Conservation (phyloP, 2,329 filamentous ascomycete species). For the Dothiorella sarmentorum region DNA sequence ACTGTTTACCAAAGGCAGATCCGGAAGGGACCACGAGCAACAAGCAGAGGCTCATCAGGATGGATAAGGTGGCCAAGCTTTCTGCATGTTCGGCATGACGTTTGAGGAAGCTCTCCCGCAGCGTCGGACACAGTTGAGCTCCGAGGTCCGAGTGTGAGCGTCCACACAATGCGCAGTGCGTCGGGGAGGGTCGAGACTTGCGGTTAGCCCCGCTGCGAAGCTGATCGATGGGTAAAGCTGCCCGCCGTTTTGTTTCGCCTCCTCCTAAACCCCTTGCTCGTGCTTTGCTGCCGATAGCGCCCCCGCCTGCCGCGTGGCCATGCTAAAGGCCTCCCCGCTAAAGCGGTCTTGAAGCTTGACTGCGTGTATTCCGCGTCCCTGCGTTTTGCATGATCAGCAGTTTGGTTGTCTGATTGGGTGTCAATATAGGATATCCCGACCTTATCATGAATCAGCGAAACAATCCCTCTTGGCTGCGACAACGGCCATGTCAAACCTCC, state of each 20-base stretch:
- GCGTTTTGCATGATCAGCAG: not conserved
- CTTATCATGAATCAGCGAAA: not conserved
- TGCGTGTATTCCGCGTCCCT: not conserved
- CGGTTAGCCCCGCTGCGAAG: not conserved
- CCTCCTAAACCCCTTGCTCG: not conserved
- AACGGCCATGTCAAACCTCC: not conserved
- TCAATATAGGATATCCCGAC: not conserved
- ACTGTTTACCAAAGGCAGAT: too few relatives aligned
- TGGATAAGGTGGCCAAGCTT: constrained; percentile 14
- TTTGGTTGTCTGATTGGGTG: not conserved
- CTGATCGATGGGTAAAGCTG: not conserved
- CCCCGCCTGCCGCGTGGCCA: not conserved
- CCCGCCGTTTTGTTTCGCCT: not conserved
- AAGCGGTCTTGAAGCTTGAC: not conserved
- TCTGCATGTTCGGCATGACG: not conserved
- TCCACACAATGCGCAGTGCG: not conserved
- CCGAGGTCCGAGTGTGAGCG: not conserved
- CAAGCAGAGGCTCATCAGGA: too few relatives aligned
- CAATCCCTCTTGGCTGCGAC: not conserved
- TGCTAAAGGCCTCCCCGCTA: not conserved
- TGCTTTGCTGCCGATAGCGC: too few relatives aligned
- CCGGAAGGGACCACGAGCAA: too few relatives aligned
- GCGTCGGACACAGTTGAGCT: not conserved
- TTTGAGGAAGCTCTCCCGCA: not conserved
- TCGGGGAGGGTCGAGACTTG: not conserved